These are phyloP conservation scores for Ploettnerulaceae sp. DNA, from an alignment of 2,329 filamentous ascomycete genomes.

Conservation along the genomic window DNA sequence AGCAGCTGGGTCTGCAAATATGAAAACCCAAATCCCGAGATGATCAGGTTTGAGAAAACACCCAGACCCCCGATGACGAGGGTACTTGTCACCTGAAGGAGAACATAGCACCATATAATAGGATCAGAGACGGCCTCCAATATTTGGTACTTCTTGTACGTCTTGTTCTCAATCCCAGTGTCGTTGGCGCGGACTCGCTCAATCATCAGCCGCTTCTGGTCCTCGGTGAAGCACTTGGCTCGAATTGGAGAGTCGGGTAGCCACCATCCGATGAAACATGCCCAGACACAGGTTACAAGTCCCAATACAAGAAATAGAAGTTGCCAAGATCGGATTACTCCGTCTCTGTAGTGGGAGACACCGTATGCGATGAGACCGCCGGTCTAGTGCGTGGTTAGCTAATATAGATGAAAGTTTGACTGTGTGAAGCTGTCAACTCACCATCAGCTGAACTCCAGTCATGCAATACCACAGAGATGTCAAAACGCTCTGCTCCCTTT, in stretches of 20 bases:
- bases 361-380: slow-evolving; percentile 40
- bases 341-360: slow-evolving; percentile 32
- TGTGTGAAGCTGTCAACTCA: too few relatives aligned
- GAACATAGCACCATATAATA: slow-evolving; percentile 17
- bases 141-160: slow-evolving; percentile 37
- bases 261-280: slow-evolving; percentile 36
- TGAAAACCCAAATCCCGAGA: slow-evolving; percentile 30
- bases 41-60: slow-evolving; percentile 36
- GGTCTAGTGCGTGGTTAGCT: slow-evolving; percentile 18
- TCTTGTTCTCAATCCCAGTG: slow-evolving; percentile 33
- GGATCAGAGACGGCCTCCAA: slow-evolving; percentile 36
- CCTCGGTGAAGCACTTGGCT: slow-evolving; percentile 20
- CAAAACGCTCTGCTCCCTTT: slow-evolving; percentile 24
- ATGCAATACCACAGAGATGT: slow-evolving; percentile 34
- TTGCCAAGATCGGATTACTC: slow-evolving; percentile 37
- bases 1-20: slow-evolving; percentile 31
- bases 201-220: slow-evolving; percentile 32
- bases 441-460: slow-evolving; percentile 37
- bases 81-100: slow-evolving; percentile 27
- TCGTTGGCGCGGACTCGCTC: slow-evolving; percentile 35
- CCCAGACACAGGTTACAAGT: slow-evolving; percentile 34
- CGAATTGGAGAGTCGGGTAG: slow-evolving; percentile 23
- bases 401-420: too few relatives aligned
- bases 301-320: slow-evolving; percentile 42
- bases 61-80: slow-evolving; percentile 36